These are phyloP conservation scores for Epichloe baconii DNA, from an alignment of 2,329 filamentous ascomycete species.

Conservation along the genomic window DNA sequence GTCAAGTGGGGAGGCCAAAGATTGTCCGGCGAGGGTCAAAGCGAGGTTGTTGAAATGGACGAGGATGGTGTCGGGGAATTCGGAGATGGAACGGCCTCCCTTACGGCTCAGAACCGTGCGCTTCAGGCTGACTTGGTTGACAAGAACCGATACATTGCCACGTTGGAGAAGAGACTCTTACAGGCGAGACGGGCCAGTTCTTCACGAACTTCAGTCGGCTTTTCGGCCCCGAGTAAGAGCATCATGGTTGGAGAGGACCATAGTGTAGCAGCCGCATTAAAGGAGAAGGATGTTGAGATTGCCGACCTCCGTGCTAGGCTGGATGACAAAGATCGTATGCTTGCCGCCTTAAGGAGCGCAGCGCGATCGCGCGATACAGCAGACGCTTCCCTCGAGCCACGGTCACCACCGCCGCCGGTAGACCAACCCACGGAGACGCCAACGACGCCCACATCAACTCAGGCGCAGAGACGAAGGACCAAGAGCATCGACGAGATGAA, in stretches of 20 bases:
- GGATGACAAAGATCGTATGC: constrained; percentile 92
- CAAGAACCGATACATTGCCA: constrained; percentile 92
- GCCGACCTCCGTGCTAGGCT: constrained; percentile 76
- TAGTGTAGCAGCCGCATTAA: constrained; percentile 57
- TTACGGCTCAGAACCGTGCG: constrained; percentile 78
- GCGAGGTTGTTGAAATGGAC: constrained; percentile 39
- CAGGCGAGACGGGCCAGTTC: constrained; percentile 86
- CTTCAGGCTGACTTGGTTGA: constrained; percentile 90
- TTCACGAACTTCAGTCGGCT: constrained; percentile 67
- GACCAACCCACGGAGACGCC: constrained; percentile 7
- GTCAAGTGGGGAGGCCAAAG: constrained; percentile 28
- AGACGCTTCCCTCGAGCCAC: constrained; percentile 34
- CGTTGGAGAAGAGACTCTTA: constrained; percentile 79
- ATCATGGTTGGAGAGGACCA: constrained; percentile 69
- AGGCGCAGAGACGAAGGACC: constrained; percentile 35
- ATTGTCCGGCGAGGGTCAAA: constrained; percentile 28
- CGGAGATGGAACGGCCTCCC: constrained; percentile 71
- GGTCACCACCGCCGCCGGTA: constrained; percentile 14
- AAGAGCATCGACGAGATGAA: constrained; percentile 86
- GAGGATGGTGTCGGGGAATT: constrained; percentile 67
- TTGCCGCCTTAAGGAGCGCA: constrained; percentile 71
- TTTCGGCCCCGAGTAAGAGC: constrained; percentile 45
- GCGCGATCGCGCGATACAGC: constrained; percentile 76
- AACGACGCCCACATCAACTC: constrained; percentile 13
- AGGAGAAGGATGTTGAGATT: constrained; percentile 88